Percentiles rank a stretch among this genome's conserved stretches.
phyloP scores from a whole-genome alignment of 257 asterid species.

The Scutellaria baicalensis region DNA sequence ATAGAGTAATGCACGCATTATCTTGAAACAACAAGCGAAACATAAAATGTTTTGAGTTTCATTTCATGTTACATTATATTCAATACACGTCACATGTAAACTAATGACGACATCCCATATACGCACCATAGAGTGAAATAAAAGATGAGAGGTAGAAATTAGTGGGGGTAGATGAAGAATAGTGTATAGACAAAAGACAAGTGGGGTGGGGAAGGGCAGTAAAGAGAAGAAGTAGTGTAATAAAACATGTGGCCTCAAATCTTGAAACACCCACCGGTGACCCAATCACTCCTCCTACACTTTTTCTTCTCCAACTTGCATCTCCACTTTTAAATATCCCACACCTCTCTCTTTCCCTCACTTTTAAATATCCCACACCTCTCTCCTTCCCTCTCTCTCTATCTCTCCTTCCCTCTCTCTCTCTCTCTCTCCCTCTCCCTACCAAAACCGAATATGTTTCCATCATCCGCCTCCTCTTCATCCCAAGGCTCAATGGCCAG shows the following conservation, averaged over 20 bases:
- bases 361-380: conserved; percentile 15
- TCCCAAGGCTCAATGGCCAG: conserved; percentile 49
- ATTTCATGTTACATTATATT: too few relatives aligned
- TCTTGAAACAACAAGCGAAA: too few relatives aligned
- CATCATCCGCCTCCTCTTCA: conserved; percentile 66
- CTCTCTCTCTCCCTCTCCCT: conserved; percentile 9
- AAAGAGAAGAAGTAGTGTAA: background rate
- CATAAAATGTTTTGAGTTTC: too few relatives aligned
- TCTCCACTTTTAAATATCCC: background rate
- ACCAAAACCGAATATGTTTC: conserved; percentile 32
- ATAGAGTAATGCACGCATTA: too few relatives aligned
- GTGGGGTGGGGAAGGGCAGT: conserved; percentile 8
- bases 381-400: conserved; percentile 2
- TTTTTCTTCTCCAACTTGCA: conserved; percentile 34
- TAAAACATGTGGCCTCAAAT: conserved; percentile 11
- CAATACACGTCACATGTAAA: too few relatives aligned
- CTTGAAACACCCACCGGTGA: conserved; percentile 25
- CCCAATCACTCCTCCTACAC: conserved; percentile 14
- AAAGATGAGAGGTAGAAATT: too few relatives aligned
- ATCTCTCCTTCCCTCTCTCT: background rate
- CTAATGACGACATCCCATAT: too few relatives aligned
- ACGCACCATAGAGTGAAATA: too few relatives aligned
- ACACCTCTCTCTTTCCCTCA: background rate
- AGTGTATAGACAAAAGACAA: conserved; percentile 3
- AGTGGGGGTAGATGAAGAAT: too few relatives aligned